phyloP scores from a whole-genome alignment of 306 rosid genomes.

The Cucurbita maxima region DNA sequence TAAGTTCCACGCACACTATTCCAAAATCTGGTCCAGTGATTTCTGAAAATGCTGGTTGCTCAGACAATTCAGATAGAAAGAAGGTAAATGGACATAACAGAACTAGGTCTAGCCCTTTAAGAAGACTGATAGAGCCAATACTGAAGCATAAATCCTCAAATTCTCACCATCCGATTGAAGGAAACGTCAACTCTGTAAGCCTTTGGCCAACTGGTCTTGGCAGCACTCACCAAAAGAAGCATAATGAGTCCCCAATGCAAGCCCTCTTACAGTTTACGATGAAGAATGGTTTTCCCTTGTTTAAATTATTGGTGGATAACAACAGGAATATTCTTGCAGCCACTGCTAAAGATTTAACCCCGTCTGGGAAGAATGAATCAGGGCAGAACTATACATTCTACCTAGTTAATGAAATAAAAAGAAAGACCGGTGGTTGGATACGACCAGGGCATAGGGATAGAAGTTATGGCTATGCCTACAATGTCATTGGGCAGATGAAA shows the following conservation, averaged over 20 bases:
- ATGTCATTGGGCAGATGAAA: conserved; percentile 67
- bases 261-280: conserved; percentile 60
- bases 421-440: conserved; percentile 60
- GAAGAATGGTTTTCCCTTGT: conserved; percentile 63
- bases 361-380: conserved; percentile 42
- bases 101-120: conserved; percentile 54
- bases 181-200: conserved; percentile 20
- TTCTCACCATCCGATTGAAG: conserved; percentile 22
- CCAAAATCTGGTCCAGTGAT: conserved; percentile 60
- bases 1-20: conserved; percentile 29
- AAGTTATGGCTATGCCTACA: conserved; percentile 45
- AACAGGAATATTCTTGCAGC: conserved; percentile 51
- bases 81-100: conserved; percentile 44
- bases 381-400: conserved; percentile 55
- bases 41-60: conserved; percentile 29
- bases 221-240: conserved; percentile 25
- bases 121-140: conserved; percentile 66
- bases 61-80: conserved; percentile 23
- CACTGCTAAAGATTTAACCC: conserved; percentile 36
- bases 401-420: conserved; percentile 62
- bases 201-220: conserved; percentile 17
- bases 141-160: conserved; percentile 41
- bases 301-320: conserved; percentile 41
- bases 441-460: conserved; percentile 48
- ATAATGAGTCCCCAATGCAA: conserved; percentile 32